Evolutionary conservation across 768 basidiomycete genomes (phyloP), one percentile per base, ranked within the genome.

Genomic region (Termitomyces sp.): DNA sequence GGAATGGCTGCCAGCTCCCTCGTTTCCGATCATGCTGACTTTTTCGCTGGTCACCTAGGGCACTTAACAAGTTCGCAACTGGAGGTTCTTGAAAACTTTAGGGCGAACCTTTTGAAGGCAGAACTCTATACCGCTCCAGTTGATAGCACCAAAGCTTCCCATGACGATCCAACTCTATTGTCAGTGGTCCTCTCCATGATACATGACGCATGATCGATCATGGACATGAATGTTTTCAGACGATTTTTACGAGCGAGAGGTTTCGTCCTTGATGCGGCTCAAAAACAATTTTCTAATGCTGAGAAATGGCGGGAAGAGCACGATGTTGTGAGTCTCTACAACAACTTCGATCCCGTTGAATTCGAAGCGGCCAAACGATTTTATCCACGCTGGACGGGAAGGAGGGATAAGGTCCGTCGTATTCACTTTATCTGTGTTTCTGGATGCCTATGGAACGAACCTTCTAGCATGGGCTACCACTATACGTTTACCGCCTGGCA

Each of bases 301-400:
- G 83, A 87, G 63, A 73, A 75, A 5, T 94, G 92, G 92, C 73
- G 89, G 58, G 75, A 74, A 62, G 71, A 80, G 63, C 74, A 86
- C 63, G 68, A 81, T 32, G 82, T 93, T 3, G 77, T 81, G 30
- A 73, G 75, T n/a, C 72, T 92, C 12, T 92, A 83, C 67, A 73
- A 76, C 5, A 74, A 76, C 2, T 86, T 90, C 60, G 77, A 79
- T 21, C 52, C 71, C 0, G 76, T 76, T 8, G 91, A 91, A 60
- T 76, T 91, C 53, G 81, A 86, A 66, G 64, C 66, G 10, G 67
- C 84, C 0, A 79, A 80, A 62, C 72, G 77, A 50, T 88, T 85
- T 59, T 94, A 92, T 70, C 89, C 90, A 1, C 78, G 86, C 32
- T 92, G 88, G 88, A 91, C 88, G 0, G 91, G 90, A 0, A 76